Conservation (phyloP, 2,329 filamentous ascomycete species). For the Fusarium penzigii region DNA sequence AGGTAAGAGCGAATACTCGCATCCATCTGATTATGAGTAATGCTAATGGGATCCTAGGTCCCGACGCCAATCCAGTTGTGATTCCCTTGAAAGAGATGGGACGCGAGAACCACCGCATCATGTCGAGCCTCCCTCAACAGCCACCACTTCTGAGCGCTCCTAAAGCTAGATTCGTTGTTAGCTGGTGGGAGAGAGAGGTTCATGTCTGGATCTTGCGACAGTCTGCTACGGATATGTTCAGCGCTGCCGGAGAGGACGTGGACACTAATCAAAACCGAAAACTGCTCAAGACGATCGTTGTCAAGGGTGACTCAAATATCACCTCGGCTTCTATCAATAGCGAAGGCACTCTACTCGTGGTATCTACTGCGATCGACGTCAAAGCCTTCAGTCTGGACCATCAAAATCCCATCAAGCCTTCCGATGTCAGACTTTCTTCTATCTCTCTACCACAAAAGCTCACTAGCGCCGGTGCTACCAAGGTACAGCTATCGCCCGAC, state of each 20-base stretch:
- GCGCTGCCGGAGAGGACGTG: conserved; percentile 39
- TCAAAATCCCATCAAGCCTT: conserved; percentile 48
- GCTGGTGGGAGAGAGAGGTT: conserved; percentile 90
- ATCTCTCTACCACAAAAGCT: conserved; percentile 63
- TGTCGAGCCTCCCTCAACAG: conserved; percentile 82
- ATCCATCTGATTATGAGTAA: not conserved
- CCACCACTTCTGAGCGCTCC: conserved; percentile 73
- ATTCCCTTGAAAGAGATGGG: conserved; percentile 72
- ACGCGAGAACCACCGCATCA: conserved; percentile 78
- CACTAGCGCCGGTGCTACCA: conserved; percentile 64
- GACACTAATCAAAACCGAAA: conserved; percentile 58
- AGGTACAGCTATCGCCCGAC: conserved; percentile 69
- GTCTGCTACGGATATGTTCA: conserved; percentile 48
- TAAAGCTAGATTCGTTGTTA: conserved; percentile 73
- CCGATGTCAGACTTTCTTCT: conserved; percentile 70
- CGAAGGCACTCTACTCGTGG: conserved; percentile 73
- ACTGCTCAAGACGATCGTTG: conserved; percentile 67
- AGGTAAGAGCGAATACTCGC: conserved; percentile 57
- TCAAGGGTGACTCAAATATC: conserved; percentile 79
- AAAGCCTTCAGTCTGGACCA: conserved; percentile 74
- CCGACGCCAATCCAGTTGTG: conserved; percentile 81
- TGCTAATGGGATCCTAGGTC: conserved; percentile 53
- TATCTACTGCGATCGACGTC: conserved; percentile 72
- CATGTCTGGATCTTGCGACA: conserved; percentile 71
- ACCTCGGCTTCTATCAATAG: conserved; percentile 71